phyloP scores from a whole-genome alignment of 768 basidiomycete genomes.

The Tulasnella sp. region DNA sequence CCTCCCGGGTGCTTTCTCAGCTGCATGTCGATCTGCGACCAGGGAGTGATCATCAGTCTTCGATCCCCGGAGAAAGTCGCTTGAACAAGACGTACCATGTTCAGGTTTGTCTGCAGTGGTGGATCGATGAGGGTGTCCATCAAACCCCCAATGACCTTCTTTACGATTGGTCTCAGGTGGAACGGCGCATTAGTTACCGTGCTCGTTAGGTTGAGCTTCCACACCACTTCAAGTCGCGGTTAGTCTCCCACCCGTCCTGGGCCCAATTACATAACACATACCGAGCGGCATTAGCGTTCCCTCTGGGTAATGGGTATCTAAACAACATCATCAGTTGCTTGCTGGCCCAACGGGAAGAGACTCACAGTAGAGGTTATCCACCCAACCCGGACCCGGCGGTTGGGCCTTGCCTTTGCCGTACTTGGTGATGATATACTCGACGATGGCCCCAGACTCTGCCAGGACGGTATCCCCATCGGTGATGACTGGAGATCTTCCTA shows the following conservation, averaged over 20 bases:
- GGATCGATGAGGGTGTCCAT: slow-evolving; percentile 22
- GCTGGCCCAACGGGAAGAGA: background rate
- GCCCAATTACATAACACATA: background rate
- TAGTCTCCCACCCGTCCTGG: background rate
- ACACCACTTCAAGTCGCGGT: slow-evolving; percentile 6
- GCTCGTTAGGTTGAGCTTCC: slow-evolving; percentile 18
- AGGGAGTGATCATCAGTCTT: background rate
- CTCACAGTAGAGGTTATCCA: slow-evolving; percentile 19
- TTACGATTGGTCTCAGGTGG: slow-evolving; percentile 17
- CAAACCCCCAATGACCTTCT: slow-evolving; percentile 12
- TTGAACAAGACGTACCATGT: slow-evolving; percentile 22
- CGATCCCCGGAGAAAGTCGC: background rate
- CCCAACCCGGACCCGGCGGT: slow-evolving; percentile 16
- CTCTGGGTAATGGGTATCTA: slow-evolving; percentile 22
- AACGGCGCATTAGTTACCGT: slow-evolving; percentile 17
- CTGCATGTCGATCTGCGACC: slow-evolving; percentile 30
- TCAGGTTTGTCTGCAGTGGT: slow-evolving; percentile 23
- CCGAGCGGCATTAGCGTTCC: slow-evolving; percentile 21
- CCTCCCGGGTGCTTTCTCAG: slow-evolving; percentile 24
- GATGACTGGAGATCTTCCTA: slow-evolving; percentile 38
- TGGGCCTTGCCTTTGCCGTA: slow-evolving; percentile 25
- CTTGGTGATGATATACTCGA: slow-evolving; percentile 35
- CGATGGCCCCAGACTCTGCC: slow-evolving; percentile 35
- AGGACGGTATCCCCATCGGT: slow-evolving; percentile 35
- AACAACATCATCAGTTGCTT: background rate